Evolutionary conservation across 2,329 filamentous ascomycete species (phyloP).

Genomic region (Claviceps purpurea): DNA sequence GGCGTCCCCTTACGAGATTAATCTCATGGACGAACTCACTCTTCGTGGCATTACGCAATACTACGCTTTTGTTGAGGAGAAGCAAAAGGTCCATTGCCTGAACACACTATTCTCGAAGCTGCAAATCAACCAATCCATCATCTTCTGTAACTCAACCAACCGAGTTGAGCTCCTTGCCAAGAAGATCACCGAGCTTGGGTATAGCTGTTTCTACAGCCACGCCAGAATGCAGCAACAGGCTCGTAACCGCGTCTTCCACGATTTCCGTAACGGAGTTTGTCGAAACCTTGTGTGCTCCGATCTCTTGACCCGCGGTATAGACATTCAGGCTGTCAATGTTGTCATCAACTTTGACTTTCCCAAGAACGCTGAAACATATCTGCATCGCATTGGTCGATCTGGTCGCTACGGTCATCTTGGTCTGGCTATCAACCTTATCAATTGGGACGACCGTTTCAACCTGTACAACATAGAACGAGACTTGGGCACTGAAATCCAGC

Average conservation of each 20-base stretch:
- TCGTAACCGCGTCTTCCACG: conserved; percentile 96
- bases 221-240: conserved; percentile 95
- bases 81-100: conserved; percentile 96
- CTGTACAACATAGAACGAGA: conserved; percentile 98
- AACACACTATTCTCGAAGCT: conserved; percentile 98
- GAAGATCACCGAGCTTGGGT: conserved; percentile 97
- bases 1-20: conserved; percentile 93
- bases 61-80: conserved; percentile 98
- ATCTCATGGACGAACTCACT: conserved; percentile 98
- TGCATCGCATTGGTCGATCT: conserved; percentile 95
- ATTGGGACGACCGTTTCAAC: conserved; percentile 98
- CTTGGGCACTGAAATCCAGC: conserved; percentile 89
- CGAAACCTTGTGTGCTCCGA: conserved; percentile 97
- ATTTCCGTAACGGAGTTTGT: conserved; percentile 96
- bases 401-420: conserved; percentile 94
- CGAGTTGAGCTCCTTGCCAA: conserved; percentile 94
- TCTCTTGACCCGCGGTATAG: conserved; percentile 92
- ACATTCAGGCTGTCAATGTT: conserved; percentile 98
- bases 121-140: conserved; percentile 99
- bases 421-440: conserved; percentile 97
- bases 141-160: conserved; percentile 99
- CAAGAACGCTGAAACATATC: conserved; percentile 97
- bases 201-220: conserved; percentile 99
- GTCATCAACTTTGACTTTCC: conserved; percentile 99
- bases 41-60: conserved; percentile 97